Conservation (phyloP, 371 early-diverging fungal species). For the Lichtheimia hyalospora region DNA sequence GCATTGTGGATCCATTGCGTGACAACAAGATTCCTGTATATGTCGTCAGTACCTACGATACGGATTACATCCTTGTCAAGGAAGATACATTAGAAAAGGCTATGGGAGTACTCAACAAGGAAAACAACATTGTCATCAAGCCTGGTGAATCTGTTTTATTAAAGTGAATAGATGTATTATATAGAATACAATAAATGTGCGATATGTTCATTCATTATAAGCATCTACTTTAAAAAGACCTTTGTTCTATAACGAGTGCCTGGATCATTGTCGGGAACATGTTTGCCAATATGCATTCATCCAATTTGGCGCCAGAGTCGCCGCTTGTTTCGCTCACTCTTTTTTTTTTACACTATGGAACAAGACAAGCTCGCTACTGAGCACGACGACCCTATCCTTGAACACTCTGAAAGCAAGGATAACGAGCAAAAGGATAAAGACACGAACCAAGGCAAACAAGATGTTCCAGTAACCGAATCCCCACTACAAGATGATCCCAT, state of each 20-base stretch:
- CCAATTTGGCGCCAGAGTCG: background rate
- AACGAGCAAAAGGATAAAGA: background rate
- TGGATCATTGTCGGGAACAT: no score
- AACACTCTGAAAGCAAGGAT: background rate
- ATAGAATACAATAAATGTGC: background rate
- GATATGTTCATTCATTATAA: background rate
- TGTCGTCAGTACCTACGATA: conserved; percentile 77
- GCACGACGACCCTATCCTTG: background rate
- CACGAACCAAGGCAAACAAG: background rate
- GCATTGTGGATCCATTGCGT: conserved; percentile 58
- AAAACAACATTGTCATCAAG: conserved; percentile 10
- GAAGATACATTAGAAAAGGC: conserved; percentile 53
- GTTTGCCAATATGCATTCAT: background rate
- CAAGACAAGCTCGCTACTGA: background rate
- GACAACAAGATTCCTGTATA: conserved; percentile 65
- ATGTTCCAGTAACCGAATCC: background rate
- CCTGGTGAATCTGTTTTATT: conserved; percentile 14
- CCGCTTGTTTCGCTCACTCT: background rate
- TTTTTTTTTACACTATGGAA: background rate
- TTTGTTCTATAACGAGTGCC: background rate
- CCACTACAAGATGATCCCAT: no score
- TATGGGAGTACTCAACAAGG: conserved; percentile 31
- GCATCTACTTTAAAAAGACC: background rate
- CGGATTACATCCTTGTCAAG: conserved; percentile 78
- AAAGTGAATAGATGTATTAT: background rate